phyloP scores from a whole-genome alignment of 352 stramenopile species.

The Plasmopara halstedii region DNA sequence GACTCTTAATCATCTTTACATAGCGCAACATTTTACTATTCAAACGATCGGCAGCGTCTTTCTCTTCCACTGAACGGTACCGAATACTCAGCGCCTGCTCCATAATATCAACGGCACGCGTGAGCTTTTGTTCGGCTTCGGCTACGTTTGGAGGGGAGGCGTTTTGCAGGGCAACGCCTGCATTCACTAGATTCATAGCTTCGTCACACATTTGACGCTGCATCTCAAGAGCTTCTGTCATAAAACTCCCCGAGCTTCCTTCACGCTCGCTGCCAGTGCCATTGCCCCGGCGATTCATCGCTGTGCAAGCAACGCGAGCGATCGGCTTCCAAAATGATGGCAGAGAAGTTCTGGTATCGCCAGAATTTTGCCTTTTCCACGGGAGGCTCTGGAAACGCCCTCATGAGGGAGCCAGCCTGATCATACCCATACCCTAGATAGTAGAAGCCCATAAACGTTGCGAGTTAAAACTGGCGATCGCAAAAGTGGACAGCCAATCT shows the following conservation, averaged over 20 bases:
- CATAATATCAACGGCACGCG: conserved; percentile 62
- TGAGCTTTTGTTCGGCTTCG: conserved; percentile 53
- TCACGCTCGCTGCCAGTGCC: conserved; percentile 21
- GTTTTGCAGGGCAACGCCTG: conserved; percentile 66
- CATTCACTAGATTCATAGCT: conserved; percentile 69
- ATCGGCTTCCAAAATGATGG: conserved; percentile 11
- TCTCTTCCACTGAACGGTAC: conserved; percentile 57
- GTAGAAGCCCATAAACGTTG: not conserved
- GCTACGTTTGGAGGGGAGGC: conserved; percentile 40
- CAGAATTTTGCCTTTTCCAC: conserved; percentile 10
- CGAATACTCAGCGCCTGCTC: conserved; percentile 64
- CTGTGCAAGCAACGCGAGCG: not conserved
- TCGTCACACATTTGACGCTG: conserved; percentile 60
- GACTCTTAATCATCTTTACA: conserved; percentile 81
- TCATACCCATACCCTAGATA: not conserved
- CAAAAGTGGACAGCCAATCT: not conserved
- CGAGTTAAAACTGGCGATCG: not conserved
- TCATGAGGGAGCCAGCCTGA: not conserved
- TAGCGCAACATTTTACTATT: conserved; percentile 83
- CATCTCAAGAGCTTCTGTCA: conserved; percentile 35
- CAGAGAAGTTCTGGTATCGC: conserved; percentile 13
- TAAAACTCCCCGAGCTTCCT: conserved; percentile 19
- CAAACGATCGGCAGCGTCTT: conserved; percentile 49
- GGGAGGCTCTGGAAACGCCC: conserved; percentile 10
- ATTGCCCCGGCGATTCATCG: conserved; percentile 22